A percentile compares a stretch with the other conserved stretches of the same genome.
Evolutionary conservation across 768 basidiomycete species (phyloP).

Genomic region (Boletus barrowsii): DNA sequence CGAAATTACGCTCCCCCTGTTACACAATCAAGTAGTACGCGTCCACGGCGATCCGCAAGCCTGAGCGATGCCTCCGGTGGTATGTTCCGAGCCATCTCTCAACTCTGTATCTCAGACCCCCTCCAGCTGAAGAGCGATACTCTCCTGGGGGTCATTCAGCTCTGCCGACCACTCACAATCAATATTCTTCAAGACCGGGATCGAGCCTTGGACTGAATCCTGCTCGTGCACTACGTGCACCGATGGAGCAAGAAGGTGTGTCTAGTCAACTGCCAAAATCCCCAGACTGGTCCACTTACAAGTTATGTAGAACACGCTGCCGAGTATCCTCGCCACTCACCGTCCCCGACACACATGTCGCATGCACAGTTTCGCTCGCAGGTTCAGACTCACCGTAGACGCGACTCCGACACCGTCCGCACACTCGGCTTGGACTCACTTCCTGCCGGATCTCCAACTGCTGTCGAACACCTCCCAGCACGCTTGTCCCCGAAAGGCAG

Average conservation of each 20-base stretch:
- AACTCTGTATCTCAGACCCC: conserved; percentile 25
- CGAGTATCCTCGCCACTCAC: conserved; percentile 39
- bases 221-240: conserved; percentile 38
- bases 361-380: conserved; percentile 31
- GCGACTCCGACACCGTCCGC: conserved; percentile 76
- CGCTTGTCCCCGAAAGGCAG: conserved; percentile 33
- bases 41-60: conserved; percentile 74
- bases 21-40: conserved; percentile 42
- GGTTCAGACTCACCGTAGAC: conserved; percentile 53
- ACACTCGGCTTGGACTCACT: conserved; percentile 37
- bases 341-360: conserved; percentile 46
- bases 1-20: conserved; percentile 25
- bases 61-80: conserved; percentile 56
- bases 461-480: conserved; percentile 39
- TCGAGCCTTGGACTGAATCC: conserved; percentile 42
- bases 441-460: conserved; percentile 54
- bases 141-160: conserved; percentile 21
- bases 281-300: conserved; percentile 7
- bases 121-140: conserved; percentile 26
- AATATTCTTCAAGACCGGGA: conserved; percentile 37
- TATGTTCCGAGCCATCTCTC: conserved; percentile 24
- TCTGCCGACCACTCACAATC: conserved; percentile 19
- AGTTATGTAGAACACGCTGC: conserved; percentile 23
- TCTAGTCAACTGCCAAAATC: conserved; percentile 9
- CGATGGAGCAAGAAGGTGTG: conserved; percentile 46